A percentile compares a stretch with the other conserved stretches of the same genome.
These are phyloP conservation scores for Pichia scutulata DNA, from an alignment of 805 yeast species.

Conservation along the genomic window DNA sequence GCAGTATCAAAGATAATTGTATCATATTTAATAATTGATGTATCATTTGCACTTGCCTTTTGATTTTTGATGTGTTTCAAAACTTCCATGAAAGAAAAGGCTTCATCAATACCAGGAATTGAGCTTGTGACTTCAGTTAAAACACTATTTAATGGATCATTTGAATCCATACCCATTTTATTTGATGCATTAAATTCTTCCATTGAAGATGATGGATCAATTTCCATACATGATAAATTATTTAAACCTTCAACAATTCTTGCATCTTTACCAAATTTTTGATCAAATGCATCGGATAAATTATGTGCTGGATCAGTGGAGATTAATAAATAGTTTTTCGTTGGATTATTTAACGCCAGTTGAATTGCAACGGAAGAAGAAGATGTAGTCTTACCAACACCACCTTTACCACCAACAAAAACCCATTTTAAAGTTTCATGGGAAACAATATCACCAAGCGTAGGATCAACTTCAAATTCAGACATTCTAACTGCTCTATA, in stretches of 20 bases:
- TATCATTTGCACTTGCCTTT: constrained; percentile 24
- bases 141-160: constrained; percentile 61
- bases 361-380: constrained; percentile 94
- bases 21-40: constrained; percentile 47
- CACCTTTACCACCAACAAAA: constrained; percentile 99
- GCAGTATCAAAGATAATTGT: constrained; percentile 98
- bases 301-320: constrained; percentile 99
- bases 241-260: constrained; percentile 82
- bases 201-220: constrained; percentile 91
- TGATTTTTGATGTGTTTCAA: constrained; percentile 90
- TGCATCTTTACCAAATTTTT: constrained; percentile 96
- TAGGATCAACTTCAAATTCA: constrained; percentile 64
- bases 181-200: constrained; percentile 56
- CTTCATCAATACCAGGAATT: constrained; percentile 98
- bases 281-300: constrained; percentile 95
- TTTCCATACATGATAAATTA: constrained; percentile 95
- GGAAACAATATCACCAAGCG: constrained; percentile 53
- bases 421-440: constrained; percentile 84
- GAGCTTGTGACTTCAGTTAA: constrained; percentile 90
- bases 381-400: constrained; percentile 98
- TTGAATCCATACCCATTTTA: constrained; percentile 38
- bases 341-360: constrained; percentile 75
- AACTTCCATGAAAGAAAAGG: constrained; percentile 95
- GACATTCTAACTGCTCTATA: constrained; percentile 15
- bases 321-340: constrained; percentile 75